A percentile compares a stretch with the other conserved stretches of the same genome.
These are phyloP conservation scores for Zoysia japonica DNA, from an alignment of 176 grass and related monocot genomes.

Conservation along the genomic window DNA sequence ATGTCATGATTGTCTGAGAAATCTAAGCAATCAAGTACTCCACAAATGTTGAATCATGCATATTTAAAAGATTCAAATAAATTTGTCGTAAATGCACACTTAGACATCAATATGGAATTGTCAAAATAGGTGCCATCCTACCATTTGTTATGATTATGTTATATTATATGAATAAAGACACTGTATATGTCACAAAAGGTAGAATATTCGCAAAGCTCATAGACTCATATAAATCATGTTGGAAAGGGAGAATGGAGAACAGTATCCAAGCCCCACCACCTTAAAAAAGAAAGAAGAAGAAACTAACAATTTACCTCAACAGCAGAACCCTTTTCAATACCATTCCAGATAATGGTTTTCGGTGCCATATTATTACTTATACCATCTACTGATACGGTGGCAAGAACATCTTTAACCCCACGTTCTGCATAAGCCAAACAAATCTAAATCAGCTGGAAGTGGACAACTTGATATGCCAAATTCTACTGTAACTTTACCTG, in stretches of 20 bases:
- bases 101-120: background rate
- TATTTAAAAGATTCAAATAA: background rate
- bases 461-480: slow-evolving; percentile 27
- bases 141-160: slow-evolving; percentile 23
- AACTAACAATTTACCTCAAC: slow-evolving; percentile 64
- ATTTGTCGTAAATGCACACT: background rate
- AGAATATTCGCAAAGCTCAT: background rate
- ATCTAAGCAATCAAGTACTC: no score
- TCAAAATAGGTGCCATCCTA: slow-evolving; percentile 2
- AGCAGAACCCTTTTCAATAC: slow-evolving; percentile 72
- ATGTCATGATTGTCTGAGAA: no score
- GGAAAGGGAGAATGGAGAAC: slow-evolving; percentile 1
- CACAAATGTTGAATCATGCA: no score
- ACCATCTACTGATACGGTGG: slow-evolving; percentile 33
- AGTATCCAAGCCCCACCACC: slow-evolving; percentile 17
- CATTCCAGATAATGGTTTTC: slow-evolving; percentile 53
- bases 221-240: background rate
- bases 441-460: slow-evolving; percentile 5
- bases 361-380: slow-evolving; percentile 35
- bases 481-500: slow-evolving; percentile 40
- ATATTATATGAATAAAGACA: background rate
- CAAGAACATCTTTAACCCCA: slow-evolving; percentile 43
- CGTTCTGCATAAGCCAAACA: slow-evolving; percentile 51
- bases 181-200: background rate
- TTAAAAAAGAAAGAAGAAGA: background rate